phyloP scores from a whole-genome alignment of 2,329 filamentous ascomycete genomes.

The Neonectria punicea region DNA sequence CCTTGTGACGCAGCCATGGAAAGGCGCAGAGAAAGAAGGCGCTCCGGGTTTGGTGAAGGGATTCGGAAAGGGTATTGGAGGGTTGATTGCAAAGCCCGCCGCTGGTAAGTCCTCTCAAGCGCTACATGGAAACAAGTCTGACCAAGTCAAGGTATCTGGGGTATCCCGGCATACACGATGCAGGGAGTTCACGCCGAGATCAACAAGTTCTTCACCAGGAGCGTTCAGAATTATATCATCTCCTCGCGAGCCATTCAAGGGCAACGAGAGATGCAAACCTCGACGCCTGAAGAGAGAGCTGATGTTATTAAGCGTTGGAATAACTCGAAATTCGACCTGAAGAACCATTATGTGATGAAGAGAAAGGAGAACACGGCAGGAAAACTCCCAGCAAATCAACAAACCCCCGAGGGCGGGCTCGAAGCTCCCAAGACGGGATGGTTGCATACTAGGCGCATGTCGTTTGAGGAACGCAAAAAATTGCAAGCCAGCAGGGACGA shows the following conservation, averaged over 20 bases:
- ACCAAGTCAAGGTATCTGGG: constrained; percentile 65
- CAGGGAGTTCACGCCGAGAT: constrained; percentile 85
- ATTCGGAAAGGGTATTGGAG: constrained; percentile 84
- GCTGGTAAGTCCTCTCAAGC: constrained; percentile 66
- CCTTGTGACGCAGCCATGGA: constrained; percentile 79
- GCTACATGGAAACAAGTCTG: constrained; percentile 8
- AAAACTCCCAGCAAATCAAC: constrained; percentile 42
- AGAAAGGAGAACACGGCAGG: constrained; percentile 55
- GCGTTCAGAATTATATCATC: constrained; percentile 82
- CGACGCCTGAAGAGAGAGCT: constrained; percentile 67
- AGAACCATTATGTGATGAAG: constrained; percentile 66
- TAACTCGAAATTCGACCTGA: constrained; percentile 67
- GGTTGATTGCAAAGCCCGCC: constrained; percentile 82
- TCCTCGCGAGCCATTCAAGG: constrained; percentile 81
- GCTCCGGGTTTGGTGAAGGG: constrained; percentile 77
- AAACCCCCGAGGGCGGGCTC: constrained; percentile 31
- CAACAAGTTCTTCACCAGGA: constrained; percentile 74
- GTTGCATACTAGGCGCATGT: constrained; percentile 58
- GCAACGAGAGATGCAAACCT: constrained; percentile 68
- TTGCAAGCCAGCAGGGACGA: constrained; percentile 59
- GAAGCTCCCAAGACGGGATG: constrained; percentile 57
- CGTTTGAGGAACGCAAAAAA: constrained; percentile 62
- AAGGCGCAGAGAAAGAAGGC: constrained; percentile 63
- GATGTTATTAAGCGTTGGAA: constrained; percentile 75
- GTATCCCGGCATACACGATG: constrained; percentile 82